Evolutionary conservation across 192 early-diverging fungal genomes (phyloP).

Genomic region (Dissophora globulifera): DNA sequence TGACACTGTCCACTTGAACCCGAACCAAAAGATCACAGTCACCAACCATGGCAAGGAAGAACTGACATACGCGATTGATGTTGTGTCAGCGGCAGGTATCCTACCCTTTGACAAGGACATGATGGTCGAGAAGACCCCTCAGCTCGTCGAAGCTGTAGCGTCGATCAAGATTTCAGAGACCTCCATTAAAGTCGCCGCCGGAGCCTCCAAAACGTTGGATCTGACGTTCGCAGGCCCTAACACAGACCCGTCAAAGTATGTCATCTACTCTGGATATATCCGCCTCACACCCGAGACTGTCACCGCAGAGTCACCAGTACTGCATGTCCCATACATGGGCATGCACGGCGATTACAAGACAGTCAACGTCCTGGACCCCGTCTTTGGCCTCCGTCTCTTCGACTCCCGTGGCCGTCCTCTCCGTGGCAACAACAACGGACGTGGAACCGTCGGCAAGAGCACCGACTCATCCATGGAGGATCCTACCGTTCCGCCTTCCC

Average conservation of each 20-base stretch:
- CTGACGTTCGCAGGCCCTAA: conserved; percentile 49
- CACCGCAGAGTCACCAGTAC: conserved; percentile 15
- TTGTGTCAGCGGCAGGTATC: conserved; percentile 45
- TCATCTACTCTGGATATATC: conserved; percentile 41
- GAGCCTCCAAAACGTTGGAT: conserved; percentile 16
- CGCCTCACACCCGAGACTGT: conserved; percentile 25
- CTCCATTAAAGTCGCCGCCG: conserved; percentile 44
- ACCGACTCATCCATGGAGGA: no score
- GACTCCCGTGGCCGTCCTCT: conserved; percentile 22
- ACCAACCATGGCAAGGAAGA: conserved; percentile 44
- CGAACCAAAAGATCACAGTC: conserved; percentile 51
- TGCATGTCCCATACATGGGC: conserved; percentile 53
- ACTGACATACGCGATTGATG: conserved; percentile 37
- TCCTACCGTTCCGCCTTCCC: no score
- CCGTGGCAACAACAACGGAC: not conserved
- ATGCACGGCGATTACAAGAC: conserved; percentile 47
- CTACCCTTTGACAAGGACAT: conserved; percentile 44
- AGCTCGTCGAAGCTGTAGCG: conserved; percentile 22
- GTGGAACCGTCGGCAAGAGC: not conserved
- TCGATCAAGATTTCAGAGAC: conserved; percentile 6
- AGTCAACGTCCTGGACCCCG: conserved; percentile 24
- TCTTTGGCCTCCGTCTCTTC: conserved; percentile 37
- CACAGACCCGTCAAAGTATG: conserved; percentile 53
- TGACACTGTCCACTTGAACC: conserved; percentile 54
- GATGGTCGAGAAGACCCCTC: conserved; percentile 35